Evolutionary conservation across 495 filamentous ascomycete species (phyloP), one percentile per base, ranked within the genome.

Genomic region (Tuber calosporum): DNA sequence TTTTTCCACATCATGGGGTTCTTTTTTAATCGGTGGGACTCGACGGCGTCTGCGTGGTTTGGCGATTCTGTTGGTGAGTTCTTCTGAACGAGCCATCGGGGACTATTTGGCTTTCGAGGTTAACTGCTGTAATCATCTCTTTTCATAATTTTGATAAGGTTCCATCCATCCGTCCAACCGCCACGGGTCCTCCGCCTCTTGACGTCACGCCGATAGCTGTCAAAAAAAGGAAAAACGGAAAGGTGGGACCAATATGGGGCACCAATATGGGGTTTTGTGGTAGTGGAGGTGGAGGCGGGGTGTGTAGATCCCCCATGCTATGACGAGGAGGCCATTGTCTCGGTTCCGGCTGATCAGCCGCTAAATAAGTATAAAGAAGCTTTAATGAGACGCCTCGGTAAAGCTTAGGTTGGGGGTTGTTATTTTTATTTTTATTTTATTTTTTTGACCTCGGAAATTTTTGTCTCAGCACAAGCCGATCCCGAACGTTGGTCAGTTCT

Each of bases 401-500:
- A 78, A 66, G n/a, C n/a, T 62, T 30, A 15, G 9, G 26, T 26
- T 26, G n/a, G 53, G 22, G 22, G 45, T 62, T 30, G n/a, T 30
- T 62, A 26, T 22, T 30, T 1, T 9, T 30, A 3, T 62, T 62
- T 62, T 30, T 9, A n/a, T n/a, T 53, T n/a, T n/a, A n/a, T 30
- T 58, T 30, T 30, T 17, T n/a, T 22, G n/a, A 7, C 2, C 53
- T 30, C 11, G n/a, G 48, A 8, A 62, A 62, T 62, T 30, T 13
- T 30, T 77, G 76, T 77, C 74, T 78, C 67, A 78, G 76, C 70
- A 77, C 76, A 68, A 74, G 76, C 74, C 74, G 76, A 77, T 78
- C 74, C 70, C 75, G 74, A 73, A n/a, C 53, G 30, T 62, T 62
- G 53, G 26, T 62, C n/a, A 30, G 53, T n/a, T 30, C 53, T 11